phyloP scores from a whole-genome alignment of 2,329 filamentous ascomycete species.

The Gyromitra esculenta region DNA sequence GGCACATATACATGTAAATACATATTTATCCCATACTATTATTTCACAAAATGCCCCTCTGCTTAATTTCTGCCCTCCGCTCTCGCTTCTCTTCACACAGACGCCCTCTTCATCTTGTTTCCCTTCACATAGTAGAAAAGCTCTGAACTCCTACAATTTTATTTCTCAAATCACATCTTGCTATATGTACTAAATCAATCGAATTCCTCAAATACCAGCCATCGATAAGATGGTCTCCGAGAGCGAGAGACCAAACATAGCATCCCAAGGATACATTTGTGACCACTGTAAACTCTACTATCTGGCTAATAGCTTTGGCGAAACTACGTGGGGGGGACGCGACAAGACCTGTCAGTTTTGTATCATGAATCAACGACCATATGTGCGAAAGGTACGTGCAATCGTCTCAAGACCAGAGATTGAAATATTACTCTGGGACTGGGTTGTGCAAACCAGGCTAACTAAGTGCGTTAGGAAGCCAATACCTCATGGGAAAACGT shows the following conservation, averaged over 20 bases:
- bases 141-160: background rate
- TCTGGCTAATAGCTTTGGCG: background rate
- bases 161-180: background rate
- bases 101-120: background rate
- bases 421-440: background rate
- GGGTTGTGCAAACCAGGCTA: background rate
- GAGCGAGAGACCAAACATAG: too few species aligned
- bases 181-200: background rate
- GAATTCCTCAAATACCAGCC: background rate
- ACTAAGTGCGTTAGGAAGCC: background rate
- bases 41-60: background rate
- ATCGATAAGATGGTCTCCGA: background rate
- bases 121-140: background rate
- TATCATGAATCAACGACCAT: too few species aligned
- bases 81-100: background rate
- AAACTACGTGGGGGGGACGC: background rate
- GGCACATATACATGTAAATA: background rate
- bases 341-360: background rate
- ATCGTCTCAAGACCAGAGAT: background rate
- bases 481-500: background rate
- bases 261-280: background rate
- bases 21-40: background rate
- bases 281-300: background rate
- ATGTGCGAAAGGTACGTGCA: background rate
- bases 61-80: background rate